Conservation (phyloP, 2,329 filamentous ascomycete genomes). For the Trichoderma aggressivum region DNA sequence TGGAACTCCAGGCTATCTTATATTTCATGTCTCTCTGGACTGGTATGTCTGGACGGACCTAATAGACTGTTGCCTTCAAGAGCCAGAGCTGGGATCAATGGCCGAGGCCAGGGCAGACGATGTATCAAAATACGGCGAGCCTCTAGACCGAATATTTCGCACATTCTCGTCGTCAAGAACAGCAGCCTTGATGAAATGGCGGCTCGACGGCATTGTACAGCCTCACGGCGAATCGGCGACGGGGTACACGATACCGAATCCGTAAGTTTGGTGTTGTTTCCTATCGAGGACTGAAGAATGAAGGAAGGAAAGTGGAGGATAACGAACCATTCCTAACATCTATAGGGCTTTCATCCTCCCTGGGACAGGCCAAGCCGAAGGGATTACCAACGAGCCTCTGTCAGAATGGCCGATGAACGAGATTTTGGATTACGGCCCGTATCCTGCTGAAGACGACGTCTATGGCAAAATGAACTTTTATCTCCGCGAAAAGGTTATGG, state of each 20-base stretch:
- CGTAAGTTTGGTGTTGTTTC: conserved; percentile 21
- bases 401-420: conserved; percentile 29
- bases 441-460: conserved; percentile 25
- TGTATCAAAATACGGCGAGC: conserved; percentile 9
- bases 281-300: no score
- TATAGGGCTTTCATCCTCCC: conserved; percentile 22
- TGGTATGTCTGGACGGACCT: neutral
- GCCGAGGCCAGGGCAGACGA: conserved; percentile 18
- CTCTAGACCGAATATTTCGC: neutral
- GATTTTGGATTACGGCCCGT: conserved; percentile 22
- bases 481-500: conserved; percentile 23
- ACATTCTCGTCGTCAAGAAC: conserved; percentile 24
- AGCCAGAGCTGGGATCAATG: neutral
- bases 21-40: neutral
- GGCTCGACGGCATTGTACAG: conserved; percentile 24
- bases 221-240: conserved; percentile 25
- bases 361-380: neutral
- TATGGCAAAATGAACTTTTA: conserved; percentile 32
- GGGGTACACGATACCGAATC: conserved; percentile 21
- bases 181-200: conserved; percentile 23
- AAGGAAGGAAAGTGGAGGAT: neutral
- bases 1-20: neutral
- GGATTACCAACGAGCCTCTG: conserved; percentile 25
- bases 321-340: neutral
- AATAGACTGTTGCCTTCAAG: neutral